Evolutionary conservation across 345 rosid species (phyloP).

Genomic region (Microthlaspi erraticum): DNA sequence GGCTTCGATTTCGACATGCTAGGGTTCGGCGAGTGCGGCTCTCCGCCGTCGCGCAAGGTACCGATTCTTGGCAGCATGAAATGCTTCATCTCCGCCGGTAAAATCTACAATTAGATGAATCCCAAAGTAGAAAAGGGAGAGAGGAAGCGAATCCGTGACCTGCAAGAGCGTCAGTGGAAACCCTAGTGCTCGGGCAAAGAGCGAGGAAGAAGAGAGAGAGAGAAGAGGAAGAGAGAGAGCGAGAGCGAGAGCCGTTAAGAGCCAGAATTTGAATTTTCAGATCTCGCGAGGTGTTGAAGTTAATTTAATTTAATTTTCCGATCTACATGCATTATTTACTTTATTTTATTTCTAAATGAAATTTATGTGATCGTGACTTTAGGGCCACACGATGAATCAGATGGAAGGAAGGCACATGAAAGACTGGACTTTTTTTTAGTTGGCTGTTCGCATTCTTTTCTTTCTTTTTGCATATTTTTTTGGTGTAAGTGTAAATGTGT

Average conservation of each 20-base stretch:
- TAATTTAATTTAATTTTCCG: background rate
- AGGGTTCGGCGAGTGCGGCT: constrained; percentile 51
- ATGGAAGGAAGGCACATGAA: background rate
- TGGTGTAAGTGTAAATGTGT: too few relatives aligned
- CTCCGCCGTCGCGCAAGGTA: constrained; percentile 50
- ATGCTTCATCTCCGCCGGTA: constrained; percentile 58
- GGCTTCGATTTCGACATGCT: constrained; percentile 43
- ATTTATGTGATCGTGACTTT: background rate
- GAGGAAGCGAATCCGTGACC: background rate
- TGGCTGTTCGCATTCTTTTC: too few relatives aligned
- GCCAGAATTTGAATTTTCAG: constrained; percentile 46
- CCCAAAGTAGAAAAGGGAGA: constrained; percentile 8
- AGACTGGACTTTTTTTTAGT: too few relatives aligned
- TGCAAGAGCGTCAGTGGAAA: background rate
- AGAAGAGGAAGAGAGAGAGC: constrained; percentile 29
- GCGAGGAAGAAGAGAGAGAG: constrained; percentile 48
- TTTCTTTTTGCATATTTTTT: too few relatives aligned
- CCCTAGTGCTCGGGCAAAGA: constrained; percentile 47
- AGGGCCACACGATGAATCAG: background rate
- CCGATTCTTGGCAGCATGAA: constrained; percentile 70
- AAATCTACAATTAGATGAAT: background rate
- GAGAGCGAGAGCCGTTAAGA: constrained; percentile 56
- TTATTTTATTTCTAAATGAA: background rate
- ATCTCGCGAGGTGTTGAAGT: background rate
- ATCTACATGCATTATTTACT: background rate